Percentiles rank a stretch among this genome's conserved stretches.
Conservation (phyloP, 2,329 filamentous ascomycete genomes). For the Myriosclerotinia duriaeana region DNA sequence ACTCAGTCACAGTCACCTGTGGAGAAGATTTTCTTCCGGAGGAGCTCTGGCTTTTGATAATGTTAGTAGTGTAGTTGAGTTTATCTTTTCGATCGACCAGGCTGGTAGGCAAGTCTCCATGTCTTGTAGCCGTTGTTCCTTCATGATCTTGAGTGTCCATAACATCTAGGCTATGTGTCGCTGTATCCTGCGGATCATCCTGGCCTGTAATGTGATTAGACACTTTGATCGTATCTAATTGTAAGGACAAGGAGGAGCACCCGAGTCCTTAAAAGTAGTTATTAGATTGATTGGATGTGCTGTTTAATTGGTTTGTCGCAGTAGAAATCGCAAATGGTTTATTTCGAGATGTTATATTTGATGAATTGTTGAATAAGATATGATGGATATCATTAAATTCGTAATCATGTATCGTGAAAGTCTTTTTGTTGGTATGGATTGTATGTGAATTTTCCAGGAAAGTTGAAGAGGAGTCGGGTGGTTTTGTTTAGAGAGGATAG, state of each 20-base stretch:
- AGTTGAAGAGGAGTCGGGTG: background rate
- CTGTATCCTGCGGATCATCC: slow-evolving; percentile 39
- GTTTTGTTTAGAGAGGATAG: too few relatives aligned
- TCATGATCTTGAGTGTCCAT: slow-evolving; percentile 39
- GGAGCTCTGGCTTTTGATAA: slow-evolving; percentile 33
- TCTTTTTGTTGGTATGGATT: slow-evolving; percentile 1
- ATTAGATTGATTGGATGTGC: background rate
- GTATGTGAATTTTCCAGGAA: slow-evolving; percentile 1
- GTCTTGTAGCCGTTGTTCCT: slow-evolving; percentile 32
- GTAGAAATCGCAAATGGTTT: background rate
- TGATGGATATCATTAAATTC: slow-evolving; percentile 20
- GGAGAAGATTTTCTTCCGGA: slow-evolving; percentile 39
- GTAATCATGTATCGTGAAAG: slow-evolving; percentile 24
- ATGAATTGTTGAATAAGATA: background rate
- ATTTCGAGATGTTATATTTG: slow-evolving; percentile 4
- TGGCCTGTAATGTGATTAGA: slow-evolving; percentile 36
- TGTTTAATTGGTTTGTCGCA: slow-evolving; percentile 23
- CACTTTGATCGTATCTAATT: slow-evolving; percentile 39
- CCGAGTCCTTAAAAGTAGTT: slow-evolving; percentile 27
- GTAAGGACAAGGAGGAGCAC: slow-evolving; percentile 40
- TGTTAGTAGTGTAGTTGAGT: slow-evolving; percentile 26
- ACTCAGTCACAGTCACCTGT: slow-evolving; percentile 29
- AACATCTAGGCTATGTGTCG: slow-evolving; percentile 38
- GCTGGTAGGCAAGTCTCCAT: slow-evolving; percentile 30
- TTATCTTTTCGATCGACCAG: slow-evolving; percentile 31